Percentiles rank a stretch among this genome's conserved stretches.
phyloP scores from a whole-genome alignment of 345 rosid species.

The Syzygium grande region DNA sequence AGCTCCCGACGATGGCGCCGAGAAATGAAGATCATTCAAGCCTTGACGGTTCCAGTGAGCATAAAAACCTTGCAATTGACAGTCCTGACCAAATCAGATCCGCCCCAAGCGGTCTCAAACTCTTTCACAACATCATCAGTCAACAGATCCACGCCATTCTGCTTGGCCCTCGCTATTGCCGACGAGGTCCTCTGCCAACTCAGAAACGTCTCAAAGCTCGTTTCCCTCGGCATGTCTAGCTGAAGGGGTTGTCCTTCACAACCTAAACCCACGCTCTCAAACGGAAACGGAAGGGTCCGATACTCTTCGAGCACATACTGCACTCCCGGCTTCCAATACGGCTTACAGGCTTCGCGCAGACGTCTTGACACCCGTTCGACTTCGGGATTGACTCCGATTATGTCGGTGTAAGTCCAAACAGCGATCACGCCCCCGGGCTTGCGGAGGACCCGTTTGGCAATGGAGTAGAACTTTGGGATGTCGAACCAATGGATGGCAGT shows the following conservation, averaged over 20 bases:
- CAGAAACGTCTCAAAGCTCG: conserved; percentile 35
- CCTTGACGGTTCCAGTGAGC: conserved; percentile 43
- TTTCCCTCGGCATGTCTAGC: conserved; percentile 34
- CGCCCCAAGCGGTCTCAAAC: conserved; percentile 71
- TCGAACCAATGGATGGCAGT: conserved; percentile 69
- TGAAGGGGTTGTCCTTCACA: conserved; percentile 43
- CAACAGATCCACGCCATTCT: conserved; percentile 53
- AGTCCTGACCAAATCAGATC: conserved; percentile 30
- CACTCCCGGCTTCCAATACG: conserved; percentile 29
- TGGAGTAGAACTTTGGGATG: conserved; percentile 44
- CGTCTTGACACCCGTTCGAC: conserved; percentile 32
- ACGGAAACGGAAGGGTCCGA: conserved; percentile 50
- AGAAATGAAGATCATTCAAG: not conserved
- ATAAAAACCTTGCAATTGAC: conserved; percentile 41
- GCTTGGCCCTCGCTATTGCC: conserved; percentile 33
- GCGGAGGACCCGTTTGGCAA: conserved; percentile 36
- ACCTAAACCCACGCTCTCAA: conserved; percentile 48
- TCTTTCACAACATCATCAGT: conserved; percentile 36
- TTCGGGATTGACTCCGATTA: conserved; percentile 29
- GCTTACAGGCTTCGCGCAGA: conserved; percentile 26
- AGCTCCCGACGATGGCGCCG: not conserved
- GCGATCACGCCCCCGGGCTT: conserved; percentile 63
- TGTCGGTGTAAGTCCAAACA: conserved; percentile 44
- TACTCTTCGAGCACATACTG: conserved; percentile 27
- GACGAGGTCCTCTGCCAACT: conserved; percentile 32